These are phyloP conservation scores for Microdochium trichocladiopsis DNA, from an alignment of 2,329 filamentous ascomycete genomes.

Conservation along the genomic window DNA sequence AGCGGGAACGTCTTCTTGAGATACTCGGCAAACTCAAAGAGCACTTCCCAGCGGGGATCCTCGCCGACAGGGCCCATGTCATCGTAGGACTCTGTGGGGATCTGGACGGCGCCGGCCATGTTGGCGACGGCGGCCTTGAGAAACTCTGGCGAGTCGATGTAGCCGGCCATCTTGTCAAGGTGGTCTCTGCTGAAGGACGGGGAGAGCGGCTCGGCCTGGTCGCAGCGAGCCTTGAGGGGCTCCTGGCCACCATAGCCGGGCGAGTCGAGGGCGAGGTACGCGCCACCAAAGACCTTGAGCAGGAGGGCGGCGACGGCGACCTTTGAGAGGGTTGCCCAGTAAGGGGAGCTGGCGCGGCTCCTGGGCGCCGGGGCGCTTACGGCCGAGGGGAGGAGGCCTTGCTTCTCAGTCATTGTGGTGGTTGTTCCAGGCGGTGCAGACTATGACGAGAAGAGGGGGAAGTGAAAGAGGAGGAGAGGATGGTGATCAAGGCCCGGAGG, in stretches of 20 bases:
- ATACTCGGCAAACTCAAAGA: slow-evolving; percentile 39
- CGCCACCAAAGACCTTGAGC: not conserved
- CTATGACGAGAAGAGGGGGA: not conserved
- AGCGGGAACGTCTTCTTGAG: slow-evolving; percentile 24
- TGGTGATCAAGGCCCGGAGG: not conserved
- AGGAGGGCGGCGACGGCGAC: not conserved
- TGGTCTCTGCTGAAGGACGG: not conserved
- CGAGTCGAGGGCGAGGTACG: not conserved
- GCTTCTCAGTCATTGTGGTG: not conserved
- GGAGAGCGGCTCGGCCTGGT: not conserved
- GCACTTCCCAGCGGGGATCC: slow-evolving; percentile 47
- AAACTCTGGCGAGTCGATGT: not conserved
- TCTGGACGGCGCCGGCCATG: slow-evolving; percentile 27
- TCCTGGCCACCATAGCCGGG: not conserved
- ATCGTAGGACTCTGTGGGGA: slow-evolving; percentile 49
- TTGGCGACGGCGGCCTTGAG: not conserved
- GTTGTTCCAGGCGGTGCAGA: not conserved
- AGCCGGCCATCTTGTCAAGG: not conserved
- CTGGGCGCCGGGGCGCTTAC: not conserved
- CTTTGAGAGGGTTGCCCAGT: not conserved
- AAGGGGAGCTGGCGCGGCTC: not conserved
- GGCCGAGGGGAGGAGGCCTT: not conserved
- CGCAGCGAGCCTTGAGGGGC: not conserved
- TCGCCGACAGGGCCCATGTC: slow-evolving; percentile 46
- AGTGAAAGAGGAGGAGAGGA: not conserved